These are phyloP conservation scores for Penicillium nordicum DNA, from an alignment of 2,329 filamentous ascomycete species.

Conservation along the genomic window DNA sequence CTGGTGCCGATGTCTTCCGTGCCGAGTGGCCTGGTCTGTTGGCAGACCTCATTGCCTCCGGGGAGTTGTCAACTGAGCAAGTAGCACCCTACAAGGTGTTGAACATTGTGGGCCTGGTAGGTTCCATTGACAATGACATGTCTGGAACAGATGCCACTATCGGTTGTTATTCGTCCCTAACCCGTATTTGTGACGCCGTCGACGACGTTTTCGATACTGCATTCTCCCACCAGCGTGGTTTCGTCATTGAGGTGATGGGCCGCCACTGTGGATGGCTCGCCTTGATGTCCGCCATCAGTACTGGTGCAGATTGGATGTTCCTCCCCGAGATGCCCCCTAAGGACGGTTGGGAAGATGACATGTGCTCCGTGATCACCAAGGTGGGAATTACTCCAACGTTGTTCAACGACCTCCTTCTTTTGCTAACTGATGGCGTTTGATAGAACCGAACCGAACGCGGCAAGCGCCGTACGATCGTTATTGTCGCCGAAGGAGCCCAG, in stretches of 20 bases:
- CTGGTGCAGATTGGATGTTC: constrained; percentile 93
- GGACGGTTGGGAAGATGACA: constrained; percentile 84
- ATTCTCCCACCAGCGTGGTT: constrained; percentile 91
- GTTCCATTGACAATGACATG: constrained; percentile 97
- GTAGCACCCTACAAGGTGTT: constrained; percentile 75
- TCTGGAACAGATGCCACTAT: constrained; percentile 97
- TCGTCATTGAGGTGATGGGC: constrained; percentile 98
- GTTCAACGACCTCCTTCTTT: constrained; percentile 17
- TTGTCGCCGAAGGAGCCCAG: constrained; percentile 91
- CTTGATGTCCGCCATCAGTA: constrained; percentile 91
- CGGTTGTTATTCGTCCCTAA: constrained; percentile 89
- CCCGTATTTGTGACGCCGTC: constrained; percentile 90
- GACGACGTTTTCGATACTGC: constrained; percentile 93
- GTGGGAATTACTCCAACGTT: constrained; percentile 39
- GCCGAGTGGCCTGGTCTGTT: constrained; percentile 87
- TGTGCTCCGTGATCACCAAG: constrained; percentile 73
- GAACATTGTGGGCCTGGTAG: constrained; percentile 94
- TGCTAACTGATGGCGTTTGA: neutral
- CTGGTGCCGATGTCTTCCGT: constrained; percentile 90
- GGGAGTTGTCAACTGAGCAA: constrained; percentile 68
- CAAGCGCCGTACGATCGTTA: constrained; percentile 97
- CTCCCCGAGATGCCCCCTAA: constrained; percentile 89
- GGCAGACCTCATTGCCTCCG: constrained; percentile 73
- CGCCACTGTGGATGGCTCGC: constrained; percentile 97
- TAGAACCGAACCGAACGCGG: constrained; percentile 76